These are phyloP conservation scores for Hypoxylon perforatum DNA, from an alignment of 495 filamentous ascomycete genomes.

Conservation along the genomic window DNA sequence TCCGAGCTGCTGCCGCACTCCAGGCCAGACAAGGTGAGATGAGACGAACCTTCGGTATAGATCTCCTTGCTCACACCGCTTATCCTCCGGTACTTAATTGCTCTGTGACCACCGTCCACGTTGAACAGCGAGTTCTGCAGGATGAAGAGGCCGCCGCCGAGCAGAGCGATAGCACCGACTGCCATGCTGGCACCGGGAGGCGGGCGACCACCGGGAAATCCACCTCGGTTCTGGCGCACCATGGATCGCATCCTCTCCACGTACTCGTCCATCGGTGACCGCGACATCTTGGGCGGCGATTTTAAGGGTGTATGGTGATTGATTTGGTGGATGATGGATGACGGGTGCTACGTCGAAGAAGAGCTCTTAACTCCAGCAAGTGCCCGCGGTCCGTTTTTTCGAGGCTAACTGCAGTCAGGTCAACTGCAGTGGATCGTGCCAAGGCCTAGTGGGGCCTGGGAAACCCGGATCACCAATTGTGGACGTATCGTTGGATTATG, in stretches of 20 bases:
- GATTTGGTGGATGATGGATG: conserved; percentile 10
- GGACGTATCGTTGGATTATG: no score
- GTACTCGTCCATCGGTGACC: conserved; percentile 59
- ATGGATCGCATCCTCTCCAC: conserved; percentile 46
- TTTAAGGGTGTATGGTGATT: not conserved
- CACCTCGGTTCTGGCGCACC: conserved; percentile 46
- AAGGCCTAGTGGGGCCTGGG: no score
- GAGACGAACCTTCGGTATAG: conserved; percentile 85
- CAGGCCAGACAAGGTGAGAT: no score
- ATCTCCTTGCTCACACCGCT: conserved; percentile 97
- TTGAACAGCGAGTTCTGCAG: conserved; percentile 94
- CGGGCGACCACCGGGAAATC: conserved; percentile 53
- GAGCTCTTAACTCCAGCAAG: conserved; percentile 35
- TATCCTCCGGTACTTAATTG: conserved; percentile 96
- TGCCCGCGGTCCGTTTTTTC: conserved; percentile 34
- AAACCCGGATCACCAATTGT: no score
- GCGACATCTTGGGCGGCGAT: conserved; percentile 56
- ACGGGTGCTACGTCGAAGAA: conserved; percentile 17
- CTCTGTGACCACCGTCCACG: conserved; percentile 98
- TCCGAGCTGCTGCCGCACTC: conserved; percentile 4
- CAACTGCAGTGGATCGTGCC: no score
- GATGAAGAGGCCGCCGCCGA: conserved; percentile 73
- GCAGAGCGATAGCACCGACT: conserved; percentile 54
- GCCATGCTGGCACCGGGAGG: conserved; percentile 46
- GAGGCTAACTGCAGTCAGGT: no score